Conservation (phyloP, 2,329 filamentous ascomycete genomes). For the Talaromyces rugulosus region DNA sequence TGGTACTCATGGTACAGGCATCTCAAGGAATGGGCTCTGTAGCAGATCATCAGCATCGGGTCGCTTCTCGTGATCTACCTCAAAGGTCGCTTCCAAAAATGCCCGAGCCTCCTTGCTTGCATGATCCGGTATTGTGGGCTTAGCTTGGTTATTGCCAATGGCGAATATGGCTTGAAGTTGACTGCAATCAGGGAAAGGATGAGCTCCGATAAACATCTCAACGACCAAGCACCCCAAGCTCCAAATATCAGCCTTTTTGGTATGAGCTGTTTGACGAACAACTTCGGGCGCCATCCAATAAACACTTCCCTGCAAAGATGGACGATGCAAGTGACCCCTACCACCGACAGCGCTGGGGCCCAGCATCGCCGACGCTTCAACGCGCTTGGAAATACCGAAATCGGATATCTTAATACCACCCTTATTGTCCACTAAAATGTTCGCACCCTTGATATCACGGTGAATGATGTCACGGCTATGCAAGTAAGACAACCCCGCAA, state of each 20-base stretch:
- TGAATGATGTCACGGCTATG: slow-evolving; percentile 96
- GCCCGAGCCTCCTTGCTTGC: slow-evolving; percentile 77
- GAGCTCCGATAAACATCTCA: slow-evolving; percentile 97
- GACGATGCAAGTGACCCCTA: slow-evolving; percentile 46
- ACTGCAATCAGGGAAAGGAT: slow-evolving; percentile 94
- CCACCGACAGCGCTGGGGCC: slow-evolving; percentile 34
- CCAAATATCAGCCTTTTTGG: slow-evolving; percentile 98
- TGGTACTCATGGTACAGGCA: slow-evolving; percentile 47
- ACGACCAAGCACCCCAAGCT: slow-evolving; percentile 93
- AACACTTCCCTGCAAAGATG: slow-evolving; percentile 90
- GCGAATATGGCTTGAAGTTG: slow-evolving; percentile 99
- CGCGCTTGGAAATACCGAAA: slow-evolving; percentile 97
- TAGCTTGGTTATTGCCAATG: slow-evolving; percentile 82
- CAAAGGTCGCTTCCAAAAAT: slow-evolving; percentile 87
- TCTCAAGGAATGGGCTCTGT: slow-evolving; percentile 71
- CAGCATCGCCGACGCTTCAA: slow-evolving; percentile 84
- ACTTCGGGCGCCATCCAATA: slow-evolving; percentile 99
- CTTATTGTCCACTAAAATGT: slow-evolving; percentile 98
- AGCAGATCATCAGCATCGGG: slow-evolving; percentile 90
- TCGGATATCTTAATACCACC: slow-evolving; percentile 98
- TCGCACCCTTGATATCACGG: slow-evolving; percentile 97
- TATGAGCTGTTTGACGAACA: slow-evolving; percentile 95
- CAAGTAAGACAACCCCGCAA: slow-evolving; percentile 86
- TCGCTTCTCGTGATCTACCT: slow-evolving; percentile 88
- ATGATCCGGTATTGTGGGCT: slow-evolving; percentile 81